phyloP scores from a whole-genome alignment of 805 yeast species.

The Candida chilensis region DNA sequence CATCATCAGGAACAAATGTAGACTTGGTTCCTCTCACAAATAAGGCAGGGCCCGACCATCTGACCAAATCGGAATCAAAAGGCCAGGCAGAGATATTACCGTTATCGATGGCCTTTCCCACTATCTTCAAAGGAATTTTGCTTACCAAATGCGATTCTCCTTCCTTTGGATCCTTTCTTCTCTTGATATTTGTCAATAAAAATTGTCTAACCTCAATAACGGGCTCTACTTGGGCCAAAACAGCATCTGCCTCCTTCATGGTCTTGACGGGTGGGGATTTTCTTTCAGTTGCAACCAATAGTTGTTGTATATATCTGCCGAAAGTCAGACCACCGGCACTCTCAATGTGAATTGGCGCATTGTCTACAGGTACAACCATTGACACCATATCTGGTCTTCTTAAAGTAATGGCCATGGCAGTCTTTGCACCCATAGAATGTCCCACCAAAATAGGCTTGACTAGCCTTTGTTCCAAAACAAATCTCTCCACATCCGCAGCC shows the following conservation, averaged over 20 bases:
- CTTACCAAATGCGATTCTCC: conserved; percentile 25
- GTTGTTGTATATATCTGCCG: conserved; percentile 54
- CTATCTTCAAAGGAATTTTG: conserved; percentile 63
- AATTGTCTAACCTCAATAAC: conserved; percentile 62
- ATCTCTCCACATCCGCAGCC: conserved; percentile 78
- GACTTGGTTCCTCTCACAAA: conserved; percentile 77
- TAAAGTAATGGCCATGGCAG: conserved; percentile 81
- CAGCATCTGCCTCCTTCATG: conserved; percentile 59
- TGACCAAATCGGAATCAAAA: conserved; percentile 38
- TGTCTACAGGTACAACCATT: conserved; percentile 73
- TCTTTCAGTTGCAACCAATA: conserved; percentile 47
- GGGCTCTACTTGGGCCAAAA: conserved; percentile 54
- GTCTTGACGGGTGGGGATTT: conserved; percentile 28
- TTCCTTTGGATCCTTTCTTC: conserved; percentile 27
- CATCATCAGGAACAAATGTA: conserved; percentile 75
- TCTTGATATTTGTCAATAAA: conserved; percentile 57
- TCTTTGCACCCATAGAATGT: conserved; percentile 91
- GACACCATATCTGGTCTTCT: conserved; percentile 54
- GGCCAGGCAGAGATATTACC: conserved; percentile 75
- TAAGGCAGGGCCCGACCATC: conserved; percentile 66
- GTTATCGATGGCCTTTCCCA: conserved; percentile 55
- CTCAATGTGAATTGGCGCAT: conserved; percentile 71
- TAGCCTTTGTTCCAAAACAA: conserved; percentile 38
- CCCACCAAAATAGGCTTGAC: conserved; percentile 59
- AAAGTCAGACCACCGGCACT: conserved; percentile 43